Base-by-base conservation (phyloP, 2,329 filamentous ascomycete species). In the Colletotrichum gloeosporioides region DNA sequence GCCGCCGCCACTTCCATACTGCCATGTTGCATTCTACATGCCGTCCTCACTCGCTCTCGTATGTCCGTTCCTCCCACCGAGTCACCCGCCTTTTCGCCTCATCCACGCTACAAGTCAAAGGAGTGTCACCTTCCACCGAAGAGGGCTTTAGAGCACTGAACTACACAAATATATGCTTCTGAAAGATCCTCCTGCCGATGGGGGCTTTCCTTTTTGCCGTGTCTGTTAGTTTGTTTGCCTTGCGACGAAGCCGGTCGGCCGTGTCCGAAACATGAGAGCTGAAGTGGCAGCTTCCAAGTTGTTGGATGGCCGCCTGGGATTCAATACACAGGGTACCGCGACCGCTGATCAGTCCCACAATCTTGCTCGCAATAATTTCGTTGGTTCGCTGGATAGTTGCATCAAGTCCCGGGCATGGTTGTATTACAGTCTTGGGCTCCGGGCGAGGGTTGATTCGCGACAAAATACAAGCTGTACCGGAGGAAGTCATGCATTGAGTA, bases 381-480 rank as follows among this genome's bases (percentile, higher is more conserved):
- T 39, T 39, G 16, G 8, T 39, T 8, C 16, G 8, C 15, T 39
- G 2, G 8, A 36, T 36, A 36, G 6, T 36, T 36, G 34, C 34
- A 15, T 18, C 36, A 16, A 55, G 10, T 55, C 53, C n/a, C 13
- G 53, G 22, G 53, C 22, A 55, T 25, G 53, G 22, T 55, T 55
- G n/a, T 18, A 16, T 12, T 27, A 3, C 53, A 55, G 53, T 55
- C n/a, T 55, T 25, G 15, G n/a, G 9, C 25, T n/a, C 22, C 25
- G n/a, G 22, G 4, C 2, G n/a, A 10, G 16, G 6, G 2, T 15
- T 8, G 53, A 25, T 25, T 8, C 25, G 49, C 1, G 0, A 55
- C 25, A 8, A 55, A 25, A 15, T 55, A 27, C 53, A 55, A 55
- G n/a, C 25, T 55, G 8, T 27, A 55, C 25, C 25, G 13, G 22